A percentile compares a stretch with the other conserved stretches of the same genome.
Conservation (phyloP, 495 filamentous ascomycete genomes). For the Talaromyces borbonicus region DNA sequence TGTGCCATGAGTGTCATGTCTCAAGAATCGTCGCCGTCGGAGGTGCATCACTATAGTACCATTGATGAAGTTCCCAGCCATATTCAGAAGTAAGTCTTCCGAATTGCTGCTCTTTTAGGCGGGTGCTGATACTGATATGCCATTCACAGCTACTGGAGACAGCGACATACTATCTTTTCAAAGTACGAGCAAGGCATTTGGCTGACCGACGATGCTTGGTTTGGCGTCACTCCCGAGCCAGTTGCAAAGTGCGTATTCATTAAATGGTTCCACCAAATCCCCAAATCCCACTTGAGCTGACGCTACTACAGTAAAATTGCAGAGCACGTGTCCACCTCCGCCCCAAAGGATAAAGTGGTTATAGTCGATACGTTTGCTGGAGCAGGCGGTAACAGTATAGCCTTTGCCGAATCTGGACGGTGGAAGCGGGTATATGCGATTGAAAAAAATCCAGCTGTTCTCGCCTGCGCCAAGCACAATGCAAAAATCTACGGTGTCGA, state of each 20-base stretch:
- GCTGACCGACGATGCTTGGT: constrained; percentile 91
- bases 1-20: constrained; percentile 20
- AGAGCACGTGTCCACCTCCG: constrained; percentile 48
- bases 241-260: constrained; percentile 58
- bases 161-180: constrained; percentile 76
- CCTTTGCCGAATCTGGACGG: constrained; percentile 66
- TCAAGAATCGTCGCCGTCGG: constrained; percentile 26
- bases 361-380: constrained; percentile 86
- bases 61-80: constrained; percentile 60
- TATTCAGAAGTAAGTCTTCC: constrained; percentile 54
- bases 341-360: constrained; percentile 42
- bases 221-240: constrained; percentile 87
- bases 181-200: constrained; percentile 75
- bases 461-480: constrained; percentile 88
- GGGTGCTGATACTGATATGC: background rate
- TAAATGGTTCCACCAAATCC: too few species aligned
- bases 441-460: constrained; percentile 64
- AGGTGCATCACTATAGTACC: constrained; percentile 53
- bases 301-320: constrained; percentile 57
- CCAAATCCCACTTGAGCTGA: constrained; percentile 3
- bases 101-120: background rate
- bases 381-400: constrained; percentile 90
- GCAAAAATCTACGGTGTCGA: constrained; percentile 76
- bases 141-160: constrained; percentile 66
- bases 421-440: constrained; percentile 81